Evolutionary conservation across 805 yeast species (phyloP), one percentile per base, ranked within the genome.

Genomic region (Torulaspora microellipsoides): DNA sequence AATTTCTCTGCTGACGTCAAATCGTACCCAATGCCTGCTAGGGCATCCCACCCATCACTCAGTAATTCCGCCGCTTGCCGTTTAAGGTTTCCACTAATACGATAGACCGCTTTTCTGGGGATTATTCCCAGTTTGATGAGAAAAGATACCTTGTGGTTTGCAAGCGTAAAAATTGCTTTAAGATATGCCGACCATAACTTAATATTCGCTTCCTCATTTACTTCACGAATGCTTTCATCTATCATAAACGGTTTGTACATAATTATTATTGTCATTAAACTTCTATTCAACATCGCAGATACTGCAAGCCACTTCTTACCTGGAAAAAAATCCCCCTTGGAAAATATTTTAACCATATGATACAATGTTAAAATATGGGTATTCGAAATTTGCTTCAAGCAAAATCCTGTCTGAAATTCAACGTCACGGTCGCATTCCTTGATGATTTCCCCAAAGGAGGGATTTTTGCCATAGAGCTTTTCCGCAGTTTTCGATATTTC

Each of bases 301-400:
- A 85, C 62, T 0, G 93, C 82, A 6, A 86, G 62, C 95, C 95
- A 88, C 53, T 78, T 81, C 27, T 72, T 75, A 35, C 73, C 72
- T 2, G 91, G 91, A 68, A 76, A 84, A 56, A 76, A 80, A 40
- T 70, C 72, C 28, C 81, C 74, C 48, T 72, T 75, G 42, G 80
- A 60, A 46, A 82, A 62, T 25, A 73, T 60, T 51, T 76, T 74
- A 13, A 78, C 70, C 8, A 79, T 75, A 7, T 74, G 69, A 33
- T 78, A 70, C 15, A 78, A 54, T 0, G 68, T 55, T 10, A 58
- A 41, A 13, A 73, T 48, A 34, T 77, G 78, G 23, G 70, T 75
- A 31, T 62, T 66, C 34, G 58, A 51, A 15, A 78, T 71, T 34
- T 62, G 56, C 28, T 59, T 64, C 15, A 72, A 66, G 43, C 73